A percentile compares a stretch with the other conserved stretches of the same genome.
Evolutionary conservation across 352 stramenopile genomes (phyloP).

Genomic region (Salisapilia sapeloensis): DNA sequence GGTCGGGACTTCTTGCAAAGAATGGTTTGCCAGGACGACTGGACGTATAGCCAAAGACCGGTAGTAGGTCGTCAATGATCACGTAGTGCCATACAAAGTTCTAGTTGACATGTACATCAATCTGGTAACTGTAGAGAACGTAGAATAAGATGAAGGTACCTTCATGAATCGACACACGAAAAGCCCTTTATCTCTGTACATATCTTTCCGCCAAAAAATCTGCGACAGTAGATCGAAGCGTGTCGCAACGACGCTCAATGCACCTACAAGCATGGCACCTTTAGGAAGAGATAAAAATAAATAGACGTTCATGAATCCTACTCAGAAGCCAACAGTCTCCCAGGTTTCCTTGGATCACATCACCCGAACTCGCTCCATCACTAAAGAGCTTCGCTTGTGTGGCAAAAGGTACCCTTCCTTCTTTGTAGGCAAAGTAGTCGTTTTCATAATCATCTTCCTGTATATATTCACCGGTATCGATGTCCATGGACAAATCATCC

Average conservation of each 20-base stretch:
- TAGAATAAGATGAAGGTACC: slow-evolving; percentile 9
- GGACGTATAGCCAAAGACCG: slow-evolving; percentile 73
- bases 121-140: not conserved
- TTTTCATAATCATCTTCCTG: slow-evolving; percentile 10
- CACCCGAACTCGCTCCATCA: slow-evolving; percentile 52
- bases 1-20: slow-evolving; percentile 68
- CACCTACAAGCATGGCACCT: slow-evolving; percentile 16
- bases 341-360: slow-evolving; percentile 82
- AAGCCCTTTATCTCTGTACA: slow-evolving; percentile 57
- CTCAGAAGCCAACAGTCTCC: slow-evolving; percentile 88
- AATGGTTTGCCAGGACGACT: slow-evolving; percentile 67
- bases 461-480: slow-evolving; percentile 6
- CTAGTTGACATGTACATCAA: slow-evolving; percentile 6
- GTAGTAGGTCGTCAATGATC: slow-evolving; percentile 81
- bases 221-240: slow-evolving; percentile 61
- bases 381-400: slow-evolving; percentile 52
- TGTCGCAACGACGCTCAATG: slow-evolving; percentile 77
- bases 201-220: slow-evolving; percentile 58
- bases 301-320: slow-evolving; percentile 8
- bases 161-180: slow-evolving; percentile 89
- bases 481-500: slow-evolving; percentile 8
- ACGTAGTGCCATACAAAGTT: slow-evolving; percentile 86
- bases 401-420: slow-evolving; percentile 26
- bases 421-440: slow-evolving; percentile 4
- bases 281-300: not conserved